phyloP scores from a whole-genome alignment of 495 filamentous ascomycete species.

The Penicillium ucsense region DNA sequence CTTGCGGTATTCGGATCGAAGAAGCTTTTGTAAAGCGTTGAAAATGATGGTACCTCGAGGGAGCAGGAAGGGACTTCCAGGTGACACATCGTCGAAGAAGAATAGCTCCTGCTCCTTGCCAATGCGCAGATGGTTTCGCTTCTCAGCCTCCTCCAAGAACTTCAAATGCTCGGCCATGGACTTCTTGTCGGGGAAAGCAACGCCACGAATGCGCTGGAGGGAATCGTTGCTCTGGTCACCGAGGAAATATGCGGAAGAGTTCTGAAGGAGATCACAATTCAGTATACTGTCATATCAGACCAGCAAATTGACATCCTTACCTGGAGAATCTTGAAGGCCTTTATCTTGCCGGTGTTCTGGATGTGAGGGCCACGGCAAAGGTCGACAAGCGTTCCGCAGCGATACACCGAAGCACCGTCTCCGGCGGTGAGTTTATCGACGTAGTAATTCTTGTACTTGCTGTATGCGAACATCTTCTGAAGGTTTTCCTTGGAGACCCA shows the following conservation, averaged over 20 bases:
- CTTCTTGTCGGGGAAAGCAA: conserved; percentile 97
- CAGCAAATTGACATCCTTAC: conserved; percentile 18
- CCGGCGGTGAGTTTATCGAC: conserved; percentile 91
- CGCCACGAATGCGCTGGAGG: conserved; percentile 88
- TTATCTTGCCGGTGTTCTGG: conserved; percentile 83
- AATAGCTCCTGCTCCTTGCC: conserved; percentile 93
- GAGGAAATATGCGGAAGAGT: conserved; percentile 93
- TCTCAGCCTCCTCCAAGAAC: conserved; percentile 90
- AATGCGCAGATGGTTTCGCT: conserved; percentile 85
- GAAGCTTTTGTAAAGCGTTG: conserved; percentile 72
- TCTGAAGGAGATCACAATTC: conserved; percentile 33
- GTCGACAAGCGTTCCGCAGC: conserved; percentile 73
- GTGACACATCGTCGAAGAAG: conserved; percentile 88
- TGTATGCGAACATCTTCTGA: conserved; percentile 92
- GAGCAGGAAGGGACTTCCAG: conserved; percentile 89
- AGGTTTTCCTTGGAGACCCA: conserved; percentile 81
- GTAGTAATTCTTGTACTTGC: conserved; percentile 92
- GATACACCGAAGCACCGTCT: conserved; percentile 86
- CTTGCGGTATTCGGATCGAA: conserved; percentile 83
- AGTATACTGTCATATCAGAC: too few species aligned
- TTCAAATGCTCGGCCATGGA: conserved; percentile 80
- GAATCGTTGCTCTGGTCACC: conserved; percentile 89
- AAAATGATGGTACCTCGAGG: conserved; percentile 87
- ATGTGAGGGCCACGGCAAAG: conserved; percentile 78
- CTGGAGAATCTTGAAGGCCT: conserved; percentile 87